A percentile compares a stretch with the other conserved stretches of the same genome.
These are phyloP conservation scores for Neostapfia colusana DNA, from an alignment of 176 grass and related monocot genomes.

Conservation along the genomic window DNA sequence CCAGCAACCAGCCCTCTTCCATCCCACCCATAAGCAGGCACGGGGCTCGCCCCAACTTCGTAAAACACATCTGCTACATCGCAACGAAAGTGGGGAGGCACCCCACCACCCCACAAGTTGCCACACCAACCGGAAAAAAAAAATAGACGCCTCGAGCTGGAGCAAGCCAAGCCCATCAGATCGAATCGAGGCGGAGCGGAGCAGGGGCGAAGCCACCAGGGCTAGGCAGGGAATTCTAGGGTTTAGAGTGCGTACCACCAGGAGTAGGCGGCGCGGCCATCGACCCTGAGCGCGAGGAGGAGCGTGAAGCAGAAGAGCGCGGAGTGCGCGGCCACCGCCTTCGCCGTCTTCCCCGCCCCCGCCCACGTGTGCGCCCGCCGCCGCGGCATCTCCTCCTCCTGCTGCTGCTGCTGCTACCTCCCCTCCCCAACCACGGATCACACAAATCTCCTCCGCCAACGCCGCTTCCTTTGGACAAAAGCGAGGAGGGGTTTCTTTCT, in stretches of 20 bases:
- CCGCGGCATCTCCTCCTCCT: constrained; percentile 58
- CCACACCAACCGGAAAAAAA: neutral
- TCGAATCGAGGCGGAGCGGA: neutral
- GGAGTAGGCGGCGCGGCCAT: constrained; percentile 60
- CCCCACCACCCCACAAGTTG: neutral
- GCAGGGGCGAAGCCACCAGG: neutral
- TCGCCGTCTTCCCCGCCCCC: constrained; percentile 83
- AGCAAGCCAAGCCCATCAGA: constrained; percentile 8
- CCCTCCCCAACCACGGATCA: neutral
- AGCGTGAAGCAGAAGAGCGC: constrained; percentile 91
- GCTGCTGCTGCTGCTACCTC: neutral
- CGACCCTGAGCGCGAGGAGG: constrained; percentile 73
- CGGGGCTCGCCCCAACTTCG: neutral
- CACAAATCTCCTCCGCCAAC: neutral
- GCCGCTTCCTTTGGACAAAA: neutral
- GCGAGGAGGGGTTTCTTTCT: constrained; percentile 5
- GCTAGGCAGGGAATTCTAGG: neutral
- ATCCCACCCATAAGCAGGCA: neutral
- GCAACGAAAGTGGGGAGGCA: neutral
- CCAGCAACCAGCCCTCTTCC: neutral
- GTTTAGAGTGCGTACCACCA: constrained; percentile 85
- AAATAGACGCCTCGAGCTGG: neutral
- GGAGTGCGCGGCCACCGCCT: constrained; percentile 70
- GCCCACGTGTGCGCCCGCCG: constrained; percentile 74
- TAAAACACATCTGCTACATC: constrained; percentile 1